Base-by-base conservation (phyloP, 768 basidiomycete species). In the Boletus rex-veris region DNA sequence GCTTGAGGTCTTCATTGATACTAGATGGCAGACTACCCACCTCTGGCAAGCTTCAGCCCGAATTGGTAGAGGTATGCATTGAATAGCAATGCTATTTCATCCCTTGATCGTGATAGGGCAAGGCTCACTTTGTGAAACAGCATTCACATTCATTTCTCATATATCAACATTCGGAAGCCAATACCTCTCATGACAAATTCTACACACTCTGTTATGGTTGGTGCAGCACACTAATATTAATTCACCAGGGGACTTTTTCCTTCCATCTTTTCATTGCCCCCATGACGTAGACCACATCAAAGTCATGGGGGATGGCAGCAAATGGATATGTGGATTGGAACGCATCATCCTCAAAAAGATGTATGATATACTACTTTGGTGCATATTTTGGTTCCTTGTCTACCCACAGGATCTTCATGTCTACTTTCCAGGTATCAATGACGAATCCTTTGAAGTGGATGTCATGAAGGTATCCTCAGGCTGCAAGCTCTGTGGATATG, bases 231-330 rank as follows among this genome's bases (percentile, higher is more conserved):
- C 62, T 68, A 4, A 71, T 38, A 16, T n/a, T 12, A 4, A 38
- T 38, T 18, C 12, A 10, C 16, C 59, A 85, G 84, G 80, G 81
- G 80, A 81, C 56, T 82, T 82, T 62, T 81, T 80, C 64, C 73
- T 75, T 8, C 74, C 81, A 4, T 71, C 75, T 0, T 82, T 73
- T 57, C 73, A 65, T 35, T 82, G 81, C 48, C 80, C 81, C 4
- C 79, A 80, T 68, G 73, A 75, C 24, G 61, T 76, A 0, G 72
- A 79, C 42, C 72, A 81, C 45, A 48, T 82, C n/a, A 81, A 80
- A 3, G 66, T 71, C 9, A 67, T 80, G n/a, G 58, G 80, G 78
- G 80, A 82, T 51, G 80, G 80, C 7, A 81, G 80, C 4, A 82
- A 81, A 61, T 82, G 50, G 42, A 56, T 76, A 3, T 81, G 81